A percentile compares a stretch with the other conserved stretches of the same genome.
phyloP scores from a whole-genome alignment of 805 yeast species.

The Lipomyces sp. region DNA sequence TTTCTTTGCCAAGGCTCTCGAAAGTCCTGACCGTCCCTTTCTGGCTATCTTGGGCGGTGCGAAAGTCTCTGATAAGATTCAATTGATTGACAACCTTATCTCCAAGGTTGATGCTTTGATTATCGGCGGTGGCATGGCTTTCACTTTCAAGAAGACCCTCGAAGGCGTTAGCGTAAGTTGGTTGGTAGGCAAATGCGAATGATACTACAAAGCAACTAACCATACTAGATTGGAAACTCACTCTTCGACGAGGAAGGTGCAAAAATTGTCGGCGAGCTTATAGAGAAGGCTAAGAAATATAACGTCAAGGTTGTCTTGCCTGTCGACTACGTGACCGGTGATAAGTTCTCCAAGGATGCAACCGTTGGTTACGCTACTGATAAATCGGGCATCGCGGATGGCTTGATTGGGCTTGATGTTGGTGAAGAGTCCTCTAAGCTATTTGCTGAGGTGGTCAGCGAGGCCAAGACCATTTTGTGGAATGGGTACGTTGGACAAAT shows the following conservation, averaged over 20 bases:
- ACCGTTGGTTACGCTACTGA: slow-evolving; percentile 81
- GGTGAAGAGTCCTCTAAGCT: slow-evolving; percentile 88
- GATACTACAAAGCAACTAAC: not conserved
- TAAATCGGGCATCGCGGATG: slow-evolving; percentile 90
- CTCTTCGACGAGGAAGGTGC: slow-evolving; percentile 94
- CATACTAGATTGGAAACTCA: slow-evolving; percentile 76
- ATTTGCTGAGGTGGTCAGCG: slow-evolving; percentile 79
- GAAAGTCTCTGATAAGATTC: slow-evolving; percentile 98
- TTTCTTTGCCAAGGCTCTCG: slow-evolving; percentile 97
- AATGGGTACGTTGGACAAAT: slow-evolving; percentile 60
- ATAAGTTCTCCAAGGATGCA: slow-evolving; percentile 91
- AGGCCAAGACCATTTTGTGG: slow-evolving; percentile 99
- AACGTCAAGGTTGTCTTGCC: slow-evolving; percentile 93
- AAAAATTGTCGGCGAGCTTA: slow-evolving; percentile 86
- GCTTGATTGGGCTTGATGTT: slow-evolving; percentile 93
- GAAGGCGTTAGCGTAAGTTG: slow-evolving; percentile 61
- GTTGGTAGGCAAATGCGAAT: not conserved
- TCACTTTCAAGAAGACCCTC: slow-evolving; percentile 95
- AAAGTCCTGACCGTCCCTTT: slow-evolving; percentile 97
- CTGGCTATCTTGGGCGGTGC: slow-evolving; percentile 99
- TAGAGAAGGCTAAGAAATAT: slow-evolving; percentile 96
- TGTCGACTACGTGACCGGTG: slow-evolving; percentile 94
- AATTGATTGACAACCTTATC: slow-evolving; percentile 88
- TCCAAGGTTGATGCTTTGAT: slow-evolving; percentile 94
- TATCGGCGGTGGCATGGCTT: slow-evolving; percentile 99